Conservation (phyloP, 2,329 filamentous ascomycete species). For the Nectriaceae sp. region DNA sequence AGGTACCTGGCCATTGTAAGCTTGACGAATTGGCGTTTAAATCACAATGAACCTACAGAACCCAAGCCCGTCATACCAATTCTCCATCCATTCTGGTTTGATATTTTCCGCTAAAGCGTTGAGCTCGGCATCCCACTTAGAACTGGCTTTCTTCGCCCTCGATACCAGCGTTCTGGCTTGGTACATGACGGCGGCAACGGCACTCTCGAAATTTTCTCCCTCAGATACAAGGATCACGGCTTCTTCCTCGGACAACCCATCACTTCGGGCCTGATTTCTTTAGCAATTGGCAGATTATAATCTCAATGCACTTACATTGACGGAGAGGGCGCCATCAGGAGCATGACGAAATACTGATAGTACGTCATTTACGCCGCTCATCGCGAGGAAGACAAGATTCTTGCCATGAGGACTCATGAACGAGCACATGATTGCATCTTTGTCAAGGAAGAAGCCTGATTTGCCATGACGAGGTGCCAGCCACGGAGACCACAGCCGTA, state of each 20-base stretch:
- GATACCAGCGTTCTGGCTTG: constrained; percentile 66
- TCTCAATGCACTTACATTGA: constrained; percentile 55
- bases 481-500: constrained; percentile 82
- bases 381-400: constrained; percentile 74
- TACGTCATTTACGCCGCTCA: constrained; percentile 74
- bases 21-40: background rate
- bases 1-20: constrained; percentile 61
- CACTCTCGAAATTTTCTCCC: constrained; percentile 71
- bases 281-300: constrained; percentile 4
- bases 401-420: constrained; percentile 74
- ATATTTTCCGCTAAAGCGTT: constrained; percentile 49
- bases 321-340: constrained; percentile 63
- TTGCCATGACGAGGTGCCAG: constrained; percentile 84
- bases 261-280: constrained; percentile 61
- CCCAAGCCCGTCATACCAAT: constrained; percentile 90
- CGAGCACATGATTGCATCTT: constrained; percentile 76
- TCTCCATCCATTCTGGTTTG: constrained; percentile 70
- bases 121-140: constrained; percentile 48
- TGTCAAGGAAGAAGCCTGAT: constrained; percentile 65
- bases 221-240: constrained; percentile 70
- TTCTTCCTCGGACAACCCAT: constrained; percentile 56
- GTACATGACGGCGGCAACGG: constrained; percentile 81
- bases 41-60: constrained; percentile 64
- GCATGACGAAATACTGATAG: constrained; percentile 69
- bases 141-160: constrained; percentile 42